Base-by-base conservation (phyloP, 1,284 basidiomycete species). In the Entoloma clypeatum region DNA sequence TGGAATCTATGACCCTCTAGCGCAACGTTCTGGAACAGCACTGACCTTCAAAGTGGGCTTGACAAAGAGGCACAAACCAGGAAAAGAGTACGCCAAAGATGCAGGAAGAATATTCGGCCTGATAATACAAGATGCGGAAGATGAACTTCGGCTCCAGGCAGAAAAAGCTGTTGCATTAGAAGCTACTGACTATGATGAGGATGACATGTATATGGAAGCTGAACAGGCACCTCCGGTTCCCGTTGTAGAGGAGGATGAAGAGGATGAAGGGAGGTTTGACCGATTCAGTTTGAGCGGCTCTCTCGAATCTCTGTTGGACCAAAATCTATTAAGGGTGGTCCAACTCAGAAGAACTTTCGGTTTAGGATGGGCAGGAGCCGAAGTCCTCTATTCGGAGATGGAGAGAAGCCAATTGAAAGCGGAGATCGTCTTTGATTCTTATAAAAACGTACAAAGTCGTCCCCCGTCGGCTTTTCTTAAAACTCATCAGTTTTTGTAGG, bases 341-440 rank as follows among this genome's bases (percentile, higher is more conserved):
- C 69, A 71, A 42, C 52, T 77, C 5, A 62, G 79, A 36, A 51
- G 69, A 26, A 63, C 63, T 49, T 77, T 75, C 49, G 61, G 61
- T 1, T 58, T 83, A 4, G 77, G 77, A 23, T 83, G 80, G 80
- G 76, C 78, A 6, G 77, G 75, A 8, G 79, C 79, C 4, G 80
- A 83, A 49, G 41, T 67, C n/a, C 60, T 82, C 21, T 56, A 67
- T 24, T 58, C 63, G 41, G 64, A 71, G 50, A 59, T 68, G 3
- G 75, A 79, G 54, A 67, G 60, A 36, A 58, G 58, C 19, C 80
- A 82, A 54, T 55, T 54, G 37, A 57, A 53, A 19, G 57, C 67
- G 3, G 62, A 63, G 7, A 62, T 66, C 18, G 57, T 77, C 14
- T 58, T 69, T 43, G 35, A 52, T 3, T 36, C 33, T 13, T 57